Conservation (phyloP, 768 basidiomycete genomes). For the Lepiota venenata region DNA sequence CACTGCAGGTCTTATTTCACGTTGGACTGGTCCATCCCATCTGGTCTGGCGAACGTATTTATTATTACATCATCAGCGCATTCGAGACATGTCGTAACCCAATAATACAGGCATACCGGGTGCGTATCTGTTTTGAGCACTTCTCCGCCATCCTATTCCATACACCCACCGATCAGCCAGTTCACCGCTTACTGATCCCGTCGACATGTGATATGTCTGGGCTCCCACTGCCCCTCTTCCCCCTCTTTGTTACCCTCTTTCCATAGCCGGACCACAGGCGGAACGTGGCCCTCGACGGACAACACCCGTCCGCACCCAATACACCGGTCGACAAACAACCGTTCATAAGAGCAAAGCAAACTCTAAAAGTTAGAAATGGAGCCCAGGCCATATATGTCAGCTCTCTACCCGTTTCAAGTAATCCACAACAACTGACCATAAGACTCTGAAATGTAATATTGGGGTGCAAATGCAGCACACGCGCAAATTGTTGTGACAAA, state of each 20-base stretch:
- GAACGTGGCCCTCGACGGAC: conserved; percentile 67
- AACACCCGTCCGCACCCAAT: conserved; percentile 60
- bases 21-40: background rate
- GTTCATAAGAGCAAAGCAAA: conserved; percentile 53
- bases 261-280: conserved; percentile 65
- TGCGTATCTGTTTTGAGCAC: too few relatives aligned
- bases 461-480: conserved; percentile 44
- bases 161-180: background rate
- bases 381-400: background rate
- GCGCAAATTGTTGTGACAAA: conserved; percentile 64
- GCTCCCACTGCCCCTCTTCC: conserved; percentile 44
- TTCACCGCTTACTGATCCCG: conserved; percentile 6
- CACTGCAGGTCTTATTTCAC: background rate
- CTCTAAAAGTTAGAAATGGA: conserved; percentile 27
- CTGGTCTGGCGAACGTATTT: background rate
- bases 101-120: conserved; percentile 12
- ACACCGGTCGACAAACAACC: conserved; percentile 62
- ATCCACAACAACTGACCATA: conserved; percentile 1
- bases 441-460: conserved; percentile 8
- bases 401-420: background rate
- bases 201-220: conserved; percentile 44
- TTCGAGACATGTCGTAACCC: conserved; percentile 8
- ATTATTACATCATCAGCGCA: background rate
- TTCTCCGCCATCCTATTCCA: conserved; percentile 8
- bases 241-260: conserved; percentile 38